Evolutionary conservation across 2,329 filamentous ascomycete genomes (phyloP).

Genomic region (Atkinsonella texensis): DNA sequence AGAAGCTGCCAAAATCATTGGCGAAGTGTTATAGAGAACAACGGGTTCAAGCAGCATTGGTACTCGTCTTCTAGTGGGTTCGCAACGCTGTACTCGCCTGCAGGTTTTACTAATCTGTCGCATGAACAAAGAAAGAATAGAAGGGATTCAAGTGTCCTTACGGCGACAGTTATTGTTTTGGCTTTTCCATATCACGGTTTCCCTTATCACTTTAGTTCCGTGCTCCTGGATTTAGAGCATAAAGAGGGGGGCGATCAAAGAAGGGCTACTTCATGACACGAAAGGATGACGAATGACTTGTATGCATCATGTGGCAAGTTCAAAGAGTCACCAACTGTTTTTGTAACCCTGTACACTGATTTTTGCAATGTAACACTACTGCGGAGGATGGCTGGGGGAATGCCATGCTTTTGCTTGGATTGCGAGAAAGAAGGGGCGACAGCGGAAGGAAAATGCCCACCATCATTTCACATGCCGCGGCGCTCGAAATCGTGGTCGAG

Average conservation of each 20-base stretch:
- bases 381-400: not conserved
- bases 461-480: not conserved
- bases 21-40: conserved; percentile 65
- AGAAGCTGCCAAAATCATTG: conserved; percentile 95
- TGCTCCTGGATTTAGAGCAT: conserved; percentile 1
- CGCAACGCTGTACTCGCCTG: no score
- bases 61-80: not conserved
- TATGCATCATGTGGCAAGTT: not conserved
- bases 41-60: not conserved
- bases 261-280: not conserved
- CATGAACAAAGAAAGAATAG: not conserved
- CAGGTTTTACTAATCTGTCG: not conserved
- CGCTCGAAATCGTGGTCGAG: not conserved
- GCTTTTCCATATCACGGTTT: no score
- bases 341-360: conserved; percentile 1
- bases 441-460: not conserved
- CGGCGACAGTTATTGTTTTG: no score
- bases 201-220: not conserved
- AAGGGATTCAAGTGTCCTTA: not conserved
- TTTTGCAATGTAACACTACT: conserved; percentile 2
- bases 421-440: not conserved
- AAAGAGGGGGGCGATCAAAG: not conserved
- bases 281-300: not conserved
- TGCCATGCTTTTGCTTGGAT: not conserved
- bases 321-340: not conserved